Evolutionary conservation across 1,284 basidiomycete species (phyloP).

Genomic region (Spongiforma sp.): DNA sequence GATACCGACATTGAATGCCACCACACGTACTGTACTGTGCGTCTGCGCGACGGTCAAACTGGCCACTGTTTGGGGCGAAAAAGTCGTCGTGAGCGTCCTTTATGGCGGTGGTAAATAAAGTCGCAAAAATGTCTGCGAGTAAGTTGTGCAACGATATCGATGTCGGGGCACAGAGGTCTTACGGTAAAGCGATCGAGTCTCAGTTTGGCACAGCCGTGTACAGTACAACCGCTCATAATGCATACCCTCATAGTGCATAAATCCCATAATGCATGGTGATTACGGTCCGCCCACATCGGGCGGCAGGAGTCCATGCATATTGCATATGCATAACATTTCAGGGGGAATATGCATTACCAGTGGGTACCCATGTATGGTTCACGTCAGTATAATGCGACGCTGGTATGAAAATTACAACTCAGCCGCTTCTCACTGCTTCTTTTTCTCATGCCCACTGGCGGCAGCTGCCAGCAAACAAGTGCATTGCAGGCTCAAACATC

Average conservation of each 20-base stretch:
- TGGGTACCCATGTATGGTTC: neutral
- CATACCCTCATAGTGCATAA: too few species aligned
- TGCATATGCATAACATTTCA: neutral
- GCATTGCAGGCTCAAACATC: neutral
- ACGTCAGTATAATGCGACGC: neutral
- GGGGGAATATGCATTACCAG: neutral
- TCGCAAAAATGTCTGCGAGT: conserved; percentile 93
- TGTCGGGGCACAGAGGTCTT: too few species aligned
- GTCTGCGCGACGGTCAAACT: conserved; percentile 76
- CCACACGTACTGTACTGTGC: conserved; percentile 64
- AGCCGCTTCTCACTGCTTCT: neutral
- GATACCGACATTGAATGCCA: conserved; percentile 9
- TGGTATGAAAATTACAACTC: neutral
- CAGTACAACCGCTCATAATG: too few species aligned
- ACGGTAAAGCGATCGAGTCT: too few species aligned
- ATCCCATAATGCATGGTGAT: too few species aligned
- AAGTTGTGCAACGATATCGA: conserved; percentile 67
- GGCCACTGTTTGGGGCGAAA: conserved; percentile 71
- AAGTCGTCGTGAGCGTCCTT: conserved; percentile 89
- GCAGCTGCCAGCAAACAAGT: neutral
- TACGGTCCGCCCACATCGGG: neutral
- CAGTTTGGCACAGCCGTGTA: too few species aligned
- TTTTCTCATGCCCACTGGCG: neutral
- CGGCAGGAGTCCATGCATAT: neutral
- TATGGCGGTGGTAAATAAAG: conserved; percentile 93